Evolutionary conservation across 1,284 basidiomycete species (phyloP), one percentile per base, ranked within the genome.

Genomic region (Apiotrichum porosum): DNA sequence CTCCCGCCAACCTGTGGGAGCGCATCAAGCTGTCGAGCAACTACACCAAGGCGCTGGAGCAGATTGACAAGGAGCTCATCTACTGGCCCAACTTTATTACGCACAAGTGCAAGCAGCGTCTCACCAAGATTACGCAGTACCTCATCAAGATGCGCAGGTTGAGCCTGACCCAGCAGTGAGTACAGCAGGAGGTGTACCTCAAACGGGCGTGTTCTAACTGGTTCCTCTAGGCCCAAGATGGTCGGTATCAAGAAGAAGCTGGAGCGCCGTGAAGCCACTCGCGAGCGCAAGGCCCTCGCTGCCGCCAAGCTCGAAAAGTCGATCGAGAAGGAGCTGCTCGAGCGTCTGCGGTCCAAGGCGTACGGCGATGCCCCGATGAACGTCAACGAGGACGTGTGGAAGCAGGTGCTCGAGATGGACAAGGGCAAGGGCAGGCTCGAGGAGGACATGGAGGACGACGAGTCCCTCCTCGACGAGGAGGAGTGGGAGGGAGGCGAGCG

Each of bases 101-200:
- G 50, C 95, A 98, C 78, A 97, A 97, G 76, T 97, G 94, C 80
- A 99, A 98, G 78, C 95, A 99, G 75, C 83, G 95, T 42, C 80
- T 97, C 32, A 99, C 95, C 15, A 98, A 97, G 77, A 97, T 99
- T 62, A 98, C 94, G 0, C 95, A 99, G 73, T 98, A 97, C 68
- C 81, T 98, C 55, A 97, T 98, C 75, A 95, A 97, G 78, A 92
- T 98, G 88, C 80, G 95, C 51, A 83, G 89, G 35, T 76, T 97
- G 62, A 86, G 86, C 63, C 78, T 94, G 53, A 84, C 88, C 47
- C 84, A 94, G 73, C 85, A 92, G 91, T 93, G 54, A 62, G 88
- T 54, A 9, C 26, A 28, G 26, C 26, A 28, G 26, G n/a, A n/a
- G n/a, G n/a, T n/a, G n/a, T n/a, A n/a, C n/a, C n/a, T n/a, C n/a